Evolutionary conservation across 768 basidiomycete species (phyloP).

Genomic region (Rhodosporidiobolus odoratus): DNA sequence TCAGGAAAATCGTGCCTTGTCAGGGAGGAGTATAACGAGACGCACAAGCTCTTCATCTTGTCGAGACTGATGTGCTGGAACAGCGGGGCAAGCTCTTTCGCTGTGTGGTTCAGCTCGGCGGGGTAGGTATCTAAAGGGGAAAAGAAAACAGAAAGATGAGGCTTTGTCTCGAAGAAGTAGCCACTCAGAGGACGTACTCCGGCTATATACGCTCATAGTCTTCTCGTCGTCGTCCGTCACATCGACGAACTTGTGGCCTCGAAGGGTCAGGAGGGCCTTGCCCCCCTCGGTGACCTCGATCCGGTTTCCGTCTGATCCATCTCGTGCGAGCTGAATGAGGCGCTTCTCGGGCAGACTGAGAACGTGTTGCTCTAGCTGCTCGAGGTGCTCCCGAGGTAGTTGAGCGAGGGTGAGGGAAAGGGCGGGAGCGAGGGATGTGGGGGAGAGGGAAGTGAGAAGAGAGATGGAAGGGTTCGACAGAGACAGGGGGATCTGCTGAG

Average conservation of each 20-base stretch:
- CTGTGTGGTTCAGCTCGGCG: neutral
- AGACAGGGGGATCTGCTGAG: neutral
- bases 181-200: neutral
- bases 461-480: neutral
- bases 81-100: neutral
- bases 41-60: slow-evolving; percentile 8
- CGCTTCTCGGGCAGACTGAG: neutral
- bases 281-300: slow-evolving; percentile 6
- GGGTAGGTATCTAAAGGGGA: slow-evolving; percentile 7
- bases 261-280: slow-evolving; percentile 20
- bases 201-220: neutral
- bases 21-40: neutral
- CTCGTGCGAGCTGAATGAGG: neutral
- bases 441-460: neutral
- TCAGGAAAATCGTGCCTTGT: neutral
- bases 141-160: neutral
- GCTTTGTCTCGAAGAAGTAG: too few species aligned
- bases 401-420: neutral
- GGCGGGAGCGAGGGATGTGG: neutral
- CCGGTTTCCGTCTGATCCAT: neutral
- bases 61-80: slow-evolving; percentile 14
- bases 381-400: neutral
- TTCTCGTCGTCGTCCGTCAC: slow-evolving; percentile 19
- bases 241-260: slow-evolving; percentile 28
- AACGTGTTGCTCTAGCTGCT: neutral